phyloP scores from a whole-genome alignment of 495 filamentous ascomycete species.

The Neurospora hispaniola region DNA sequence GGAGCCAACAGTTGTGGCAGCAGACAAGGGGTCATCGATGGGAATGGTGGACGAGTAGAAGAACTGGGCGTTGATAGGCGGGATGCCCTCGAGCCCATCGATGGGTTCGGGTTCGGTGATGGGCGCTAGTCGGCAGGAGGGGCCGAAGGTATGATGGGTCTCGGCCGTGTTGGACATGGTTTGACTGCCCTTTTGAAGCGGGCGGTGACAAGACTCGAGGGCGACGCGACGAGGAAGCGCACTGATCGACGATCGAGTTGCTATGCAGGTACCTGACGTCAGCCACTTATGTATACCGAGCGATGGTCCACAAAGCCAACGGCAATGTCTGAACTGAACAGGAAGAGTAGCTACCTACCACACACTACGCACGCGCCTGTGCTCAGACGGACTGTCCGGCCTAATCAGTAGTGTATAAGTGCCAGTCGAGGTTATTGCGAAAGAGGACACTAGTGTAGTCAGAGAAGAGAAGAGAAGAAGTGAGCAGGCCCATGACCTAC shows the following conservation, averaged over 20 bases:
- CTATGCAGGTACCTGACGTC: background rate
- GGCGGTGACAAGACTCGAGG: background rate
- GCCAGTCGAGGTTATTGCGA: background rate
- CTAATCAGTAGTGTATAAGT: background rate
- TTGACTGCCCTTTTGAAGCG: background rate
- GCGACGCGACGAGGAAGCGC: background rate
- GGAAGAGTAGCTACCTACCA: too few species aligned
- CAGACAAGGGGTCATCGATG: constrained; percentile 73
- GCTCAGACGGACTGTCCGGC: background rate
- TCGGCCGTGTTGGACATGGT: constrained; percentile 11
- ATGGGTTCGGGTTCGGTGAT: constrained; percentile 18
- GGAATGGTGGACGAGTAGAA: constrained; percentile 70
- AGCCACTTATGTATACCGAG: background rate
- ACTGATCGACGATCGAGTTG: background rate
- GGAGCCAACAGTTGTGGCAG: constrained; percentile 44
- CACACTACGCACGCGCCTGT: background rate
- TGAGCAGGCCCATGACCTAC: background rate
- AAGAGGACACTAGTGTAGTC: background rate
- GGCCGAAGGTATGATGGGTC: constrained; percentile 31
- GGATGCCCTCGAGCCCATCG: constrained; percentile 34
- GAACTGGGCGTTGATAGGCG: constrained; percentile 56
- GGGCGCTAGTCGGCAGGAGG: constrained; percentile 32
- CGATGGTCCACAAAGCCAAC: too few species aligned
- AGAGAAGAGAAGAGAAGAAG: background rate
- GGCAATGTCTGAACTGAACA: too few species aligned